phyloP scores from a whole-genome alignment of 306 rosid species.

The Ammopiptanthus mongolicus region DNA sequence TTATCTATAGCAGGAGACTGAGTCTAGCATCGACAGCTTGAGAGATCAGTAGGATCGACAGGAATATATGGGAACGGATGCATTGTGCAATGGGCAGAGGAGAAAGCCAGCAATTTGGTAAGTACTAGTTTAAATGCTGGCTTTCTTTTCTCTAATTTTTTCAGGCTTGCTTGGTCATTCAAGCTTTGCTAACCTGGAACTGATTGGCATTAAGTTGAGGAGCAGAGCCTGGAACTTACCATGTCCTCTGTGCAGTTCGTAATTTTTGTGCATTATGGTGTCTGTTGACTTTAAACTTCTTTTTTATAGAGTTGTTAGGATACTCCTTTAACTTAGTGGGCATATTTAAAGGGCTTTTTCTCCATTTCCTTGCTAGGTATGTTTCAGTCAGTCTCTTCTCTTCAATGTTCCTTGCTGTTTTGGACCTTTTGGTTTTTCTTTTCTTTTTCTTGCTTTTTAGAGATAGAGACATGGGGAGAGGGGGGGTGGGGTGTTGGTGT shows the following conservation, averaged over 20 bases:
- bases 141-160: constrained; percentile 50
- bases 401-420: not conserved
- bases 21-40: constrained; percentile 46
- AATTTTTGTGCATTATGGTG: not conserved
- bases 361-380: not conserved
- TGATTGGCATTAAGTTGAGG: constrained; percentile 14
- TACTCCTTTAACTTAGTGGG: constrained; percentile 1
- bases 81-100: not conserved
- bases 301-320: constrained; percentile 7
- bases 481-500: not conserved
- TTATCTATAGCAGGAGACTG: constrained; percentile 41
- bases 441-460: not conserved
- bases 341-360: not conserved
- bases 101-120: constrained; percentile 68
- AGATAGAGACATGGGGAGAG: not conserved
- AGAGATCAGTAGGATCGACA: constrained; percentile 12
- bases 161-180: constrained; percentile 43
- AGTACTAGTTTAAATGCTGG: constrained; percentile 73
- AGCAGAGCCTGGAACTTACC: not conserved
- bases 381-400: not conserved
- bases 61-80: not conserved
- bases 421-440: not conserved
- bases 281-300: not conserved
- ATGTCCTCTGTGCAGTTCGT: constrained; percentile 22
- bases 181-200: constrained; percentile 19